Percentiles rank a stretch among this genome's conserved stretches.
phyloP scores from a whole-genome alignment of 106 monocot species.

The Allium sativum region DNA sequence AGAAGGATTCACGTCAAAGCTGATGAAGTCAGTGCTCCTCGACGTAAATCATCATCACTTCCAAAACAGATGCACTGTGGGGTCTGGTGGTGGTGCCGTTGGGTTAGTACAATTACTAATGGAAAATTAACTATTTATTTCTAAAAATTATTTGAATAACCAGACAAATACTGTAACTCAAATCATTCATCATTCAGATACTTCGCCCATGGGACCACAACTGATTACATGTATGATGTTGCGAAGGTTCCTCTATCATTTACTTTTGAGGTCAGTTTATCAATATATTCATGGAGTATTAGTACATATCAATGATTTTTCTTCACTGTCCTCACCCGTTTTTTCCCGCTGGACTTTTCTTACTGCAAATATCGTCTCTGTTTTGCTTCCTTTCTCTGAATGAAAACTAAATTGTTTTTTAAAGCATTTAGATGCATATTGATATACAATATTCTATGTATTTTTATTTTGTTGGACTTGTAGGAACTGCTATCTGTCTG shows the following conservation, averaged over 20 bases:
- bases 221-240: constrained; percentile 87
- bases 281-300: background rate
- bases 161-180: background rate
- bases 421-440: no score
- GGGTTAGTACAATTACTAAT: constrained; percentile 44
- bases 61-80: constrained; percentile 62
- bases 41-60: constrained; percentile 69
- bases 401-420: no score
- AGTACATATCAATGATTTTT: no score
- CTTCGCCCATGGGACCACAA: constrained; percentile 93
- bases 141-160: background rate
- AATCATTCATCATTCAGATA: constrained; percentile 39
- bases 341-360: no score
- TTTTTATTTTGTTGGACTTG: no score
- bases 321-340: no score
- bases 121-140: background rate
- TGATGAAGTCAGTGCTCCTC: constrained; percentile 62
- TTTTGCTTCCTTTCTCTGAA: no score
- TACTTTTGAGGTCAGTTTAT: constrained; percentile 76
- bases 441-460: no score
- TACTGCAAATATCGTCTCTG: no score
- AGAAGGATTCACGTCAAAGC: constrained; percentile 26
- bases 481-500: no score
- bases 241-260: constrained; percentile 79
- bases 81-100: constrained; percentile 87